Conservation (phyloP, 2,329 filamentous ascomycete genomes). For the Aspergillus luchuensis region DNA sequence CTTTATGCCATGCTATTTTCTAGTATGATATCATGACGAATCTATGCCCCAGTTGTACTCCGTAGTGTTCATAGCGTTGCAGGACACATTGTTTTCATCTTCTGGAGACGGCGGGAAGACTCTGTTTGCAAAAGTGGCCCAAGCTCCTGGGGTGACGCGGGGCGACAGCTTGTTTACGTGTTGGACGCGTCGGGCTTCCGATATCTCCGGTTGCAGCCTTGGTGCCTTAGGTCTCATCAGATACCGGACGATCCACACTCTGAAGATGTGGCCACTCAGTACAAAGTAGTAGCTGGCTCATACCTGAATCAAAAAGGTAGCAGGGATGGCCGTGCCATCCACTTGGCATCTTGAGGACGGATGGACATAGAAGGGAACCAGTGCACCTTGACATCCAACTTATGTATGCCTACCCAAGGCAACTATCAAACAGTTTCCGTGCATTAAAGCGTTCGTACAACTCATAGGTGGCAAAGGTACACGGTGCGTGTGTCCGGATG, state of each 20-base stretch:
- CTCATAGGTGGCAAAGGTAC: neutral
- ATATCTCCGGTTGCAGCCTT: constrained; percentile 20
- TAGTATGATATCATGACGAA: neutral
- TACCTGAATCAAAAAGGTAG: too few relatives aligned
- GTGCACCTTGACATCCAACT: neutral
- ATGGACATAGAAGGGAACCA: neutral
- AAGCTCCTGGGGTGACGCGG: constrained; percentile 26
- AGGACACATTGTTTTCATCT: neutral
- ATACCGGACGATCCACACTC: neutral
- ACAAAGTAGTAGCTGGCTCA: neutral
- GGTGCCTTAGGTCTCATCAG: constrained; percentile 17
- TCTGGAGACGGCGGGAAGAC: neutral
- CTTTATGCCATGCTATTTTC: neutral
- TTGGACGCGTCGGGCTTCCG: constrained; percentile 24
- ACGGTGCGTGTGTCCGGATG: neutral
- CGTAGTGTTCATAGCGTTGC: too few relatives aligned
- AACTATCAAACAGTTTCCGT: constrained; percentile 1
- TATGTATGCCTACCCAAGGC: constrained; percentile 11
- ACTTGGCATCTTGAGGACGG: neutral
- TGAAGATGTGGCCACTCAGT: neutral
- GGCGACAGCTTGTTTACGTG: constrained; percentile 26
- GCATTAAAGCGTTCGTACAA: neutral
- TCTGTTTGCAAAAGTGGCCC: constrained; percentile 18
- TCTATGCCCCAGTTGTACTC: neutral
- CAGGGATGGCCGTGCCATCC: neutral